Conservation (phyloP, 73 alveolate genomes). For the Uronychia binucleata region DNA sequence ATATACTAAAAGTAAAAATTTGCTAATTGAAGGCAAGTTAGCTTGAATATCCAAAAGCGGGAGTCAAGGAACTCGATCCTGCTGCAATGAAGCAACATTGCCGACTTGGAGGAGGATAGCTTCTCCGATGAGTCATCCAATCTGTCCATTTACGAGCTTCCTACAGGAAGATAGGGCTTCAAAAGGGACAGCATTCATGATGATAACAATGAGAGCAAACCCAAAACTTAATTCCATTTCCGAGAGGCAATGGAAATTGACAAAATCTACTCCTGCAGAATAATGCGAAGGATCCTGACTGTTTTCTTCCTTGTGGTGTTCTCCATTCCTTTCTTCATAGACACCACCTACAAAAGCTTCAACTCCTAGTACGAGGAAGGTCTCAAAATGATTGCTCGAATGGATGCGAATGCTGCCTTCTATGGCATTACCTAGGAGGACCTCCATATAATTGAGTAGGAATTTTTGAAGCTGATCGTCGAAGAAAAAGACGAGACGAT, state of each 20-base stretch:
- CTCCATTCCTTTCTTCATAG: not conserved
- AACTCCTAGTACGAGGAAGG: not conserved
- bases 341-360: not conserved
- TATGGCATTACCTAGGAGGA: not conserved
- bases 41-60: too few species aligned
- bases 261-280: not conserved
- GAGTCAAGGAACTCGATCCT: too few species aligned
- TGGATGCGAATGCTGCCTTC: not conserved
- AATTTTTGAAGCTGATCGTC: too few species aligned
- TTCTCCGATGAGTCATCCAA: too few species aligned
- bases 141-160: too few species aligned
- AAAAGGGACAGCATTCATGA: not conserved
- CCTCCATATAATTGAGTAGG: not conserved
- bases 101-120: too few species aligned
- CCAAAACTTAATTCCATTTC: too few species aligned
- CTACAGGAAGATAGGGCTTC: not conserved
- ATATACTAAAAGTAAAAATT: too few species aligned
- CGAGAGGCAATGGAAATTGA: not conserved
- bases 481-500: not conserved
- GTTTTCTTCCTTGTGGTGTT: not conserved
- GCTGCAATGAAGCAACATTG: too few species aligned
- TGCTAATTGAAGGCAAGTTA: too few species aligned
- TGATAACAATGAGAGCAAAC: too few species aligned
- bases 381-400: not conserved
- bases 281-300: not conserved